These are phyloP conservation scores for Vaccinium macrocarpon DNA, from an alignment of 148 eudicot species.

Conservation along the genomic window DNA sequence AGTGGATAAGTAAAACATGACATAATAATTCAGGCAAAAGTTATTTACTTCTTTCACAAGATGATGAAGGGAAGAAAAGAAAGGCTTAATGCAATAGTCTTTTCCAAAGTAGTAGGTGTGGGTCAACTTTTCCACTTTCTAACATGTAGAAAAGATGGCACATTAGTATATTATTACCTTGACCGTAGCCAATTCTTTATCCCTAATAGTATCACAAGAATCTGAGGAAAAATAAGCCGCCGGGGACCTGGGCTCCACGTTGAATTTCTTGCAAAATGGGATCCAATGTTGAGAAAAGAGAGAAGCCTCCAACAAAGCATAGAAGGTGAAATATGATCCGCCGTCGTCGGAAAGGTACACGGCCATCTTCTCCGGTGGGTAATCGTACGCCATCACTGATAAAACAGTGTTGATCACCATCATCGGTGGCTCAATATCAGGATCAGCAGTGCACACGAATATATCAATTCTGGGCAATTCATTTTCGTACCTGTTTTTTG, in stretches of 20 bases:
- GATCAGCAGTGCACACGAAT: conserved; percentile 70
- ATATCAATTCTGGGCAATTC: conserved; percentile 48
- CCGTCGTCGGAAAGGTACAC: conserved; percentile 78
- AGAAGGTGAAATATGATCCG: conserved; percentile 68
- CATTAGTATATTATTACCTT: too few species aligned
- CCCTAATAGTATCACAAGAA: neutral
- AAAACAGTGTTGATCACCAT: conserved; percentile 58
- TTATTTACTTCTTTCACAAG: too few species aligned
- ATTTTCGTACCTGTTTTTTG: conserved; percentile 34
- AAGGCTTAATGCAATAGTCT: neutral
- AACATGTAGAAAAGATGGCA: neutral
- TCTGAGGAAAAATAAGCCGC: neutral
- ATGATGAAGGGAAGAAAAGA: too few species aligned
- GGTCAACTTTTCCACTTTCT: neutral
- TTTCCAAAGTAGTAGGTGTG: neutral
- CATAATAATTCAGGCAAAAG: neutral
- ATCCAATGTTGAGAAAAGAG: conserved; percentile 59
- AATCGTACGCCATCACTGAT: conserved; percentile 63
- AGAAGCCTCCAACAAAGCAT: conserved; percentile 71
- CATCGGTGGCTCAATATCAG: conserved; percentile 52
- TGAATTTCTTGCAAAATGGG: neutral
- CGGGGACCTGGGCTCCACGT: neutral
- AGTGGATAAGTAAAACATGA: neutral
- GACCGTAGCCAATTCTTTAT: neutral
- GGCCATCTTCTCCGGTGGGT: conserved; percentile 49